Percentiles rank a stretch among this genome's conserved stretches.
phyloP scores from a whole-genome alignment of 371 early-diverging fungal genomes.

The Mucor irregularis region DNA sequence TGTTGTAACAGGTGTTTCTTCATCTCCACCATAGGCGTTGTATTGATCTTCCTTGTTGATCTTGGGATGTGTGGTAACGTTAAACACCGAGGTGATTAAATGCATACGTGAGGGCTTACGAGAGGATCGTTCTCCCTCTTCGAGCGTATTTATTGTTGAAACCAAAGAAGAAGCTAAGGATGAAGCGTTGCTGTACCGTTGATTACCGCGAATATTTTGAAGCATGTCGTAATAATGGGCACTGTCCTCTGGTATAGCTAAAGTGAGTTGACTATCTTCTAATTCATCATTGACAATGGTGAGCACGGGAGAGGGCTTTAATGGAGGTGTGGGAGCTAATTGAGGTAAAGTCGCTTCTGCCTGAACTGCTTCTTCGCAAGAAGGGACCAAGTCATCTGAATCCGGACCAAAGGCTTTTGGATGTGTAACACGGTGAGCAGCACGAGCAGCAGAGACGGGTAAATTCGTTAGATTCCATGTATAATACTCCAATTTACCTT shows the following conservation, averaged over 20 bases:
- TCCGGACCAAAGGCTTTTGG: background rate
- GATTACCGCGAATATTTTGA: constrained; percentile 12
- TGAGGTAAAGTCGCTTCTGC: constrained; percentile 8
- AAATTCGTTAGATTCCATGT: constrained; percentile 7
- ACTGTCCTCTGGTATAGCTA: background rate
- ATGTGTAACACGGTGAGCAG: constrained; percentile 5
- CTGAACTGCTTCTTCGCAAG: background rate
- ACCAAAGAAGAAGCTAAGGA: too few species aligned
- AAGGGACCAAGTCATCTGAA: background rate
- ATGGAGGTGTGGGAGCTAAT: constrained; percentile 8
- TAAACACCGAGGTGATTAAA: background rate
- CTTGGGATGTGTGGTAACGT: background rate
- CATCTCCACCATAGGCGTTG: background rate
- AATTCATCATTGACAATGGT: background rate
- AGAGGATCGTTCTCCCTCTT: background rate
- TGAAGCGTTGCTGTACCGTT: background rate
- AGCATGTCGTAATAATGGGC: constrained; percentile 11
- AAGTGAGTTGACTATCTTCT: background rate
- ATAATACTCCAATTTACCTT: constrained; percentile 15
- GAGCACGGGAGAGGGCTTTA: constrained; percentile 4
- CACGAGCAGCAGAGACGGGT: constrained; percentile 9
- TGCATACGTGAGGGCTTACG: too few species aligned
- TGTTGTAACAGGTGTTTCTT: background rate
- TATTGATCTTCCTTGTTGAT: background rate
- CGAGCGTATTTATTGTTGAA: too few species aligned